phyloP scores from a whole-genome alignment of 1,139 yeast species.

The Zygosaccharomyces sapae region DNA sequence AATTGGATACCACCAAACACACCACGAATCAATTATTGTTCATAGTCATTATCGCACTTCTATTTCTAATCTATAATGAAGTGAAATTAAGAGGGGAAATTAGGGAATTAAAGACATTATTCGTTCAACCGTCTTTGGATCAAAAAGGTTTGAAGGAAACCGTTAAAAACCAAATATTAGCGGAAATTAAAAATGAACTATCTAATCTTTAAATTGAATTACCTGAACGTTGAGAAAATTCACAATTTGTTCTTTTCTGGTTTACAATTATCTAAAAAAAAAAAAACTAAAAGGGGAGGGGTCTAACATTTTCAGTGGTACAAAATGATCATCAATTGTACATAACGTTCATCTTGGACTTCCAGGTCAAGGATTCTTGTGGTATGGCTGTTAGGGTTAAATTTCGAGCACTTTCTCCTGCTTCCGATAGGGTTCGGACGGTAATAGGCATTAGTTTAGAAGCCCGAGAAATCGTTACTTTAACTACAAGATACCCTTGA shows the following conservation, averaged over 20 bases:
- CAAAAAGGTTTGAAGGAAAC: neutral
- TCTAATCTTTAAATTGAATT: neutral
- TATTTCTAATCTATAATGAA: conserved; percentile 15
- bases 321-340: too few relatives aligned
- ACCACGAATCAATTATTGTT: conserved; percentile 10
- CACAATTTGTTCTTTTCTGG: too few relatives aligned
- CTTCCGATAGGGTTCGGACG: neutral
- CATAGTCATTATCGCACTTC: conserved; percentile 13
- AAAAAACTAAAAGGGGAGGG: too few relatives aligned
- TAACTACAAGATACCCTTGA: neutral
- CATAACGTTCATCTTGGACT: too few relatives aligned
- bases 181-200: neutral
- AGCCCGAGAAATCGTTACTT: neutral
- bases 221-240: neutral
- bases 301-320: too few relatives aligned
- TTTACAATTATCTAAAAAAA: too few relatives aligned
- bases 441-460: neutral
- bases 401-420: too few relatives aligned
- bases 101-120: conserved; percentile 6
- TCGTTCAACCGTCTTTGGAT: neutral
- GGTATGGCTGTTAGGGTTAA: too few relatives aligned
- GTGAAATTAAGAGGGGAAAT: conserved; percentile 13
- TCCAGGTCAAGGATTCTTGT: too few relatives aligned
- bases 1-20: conserved; percentile 2
- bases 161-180: neutral